Base-by-base conservation (phyloP, 805 yeast genomes). In the Jamesozyma lodderae region DNA sequence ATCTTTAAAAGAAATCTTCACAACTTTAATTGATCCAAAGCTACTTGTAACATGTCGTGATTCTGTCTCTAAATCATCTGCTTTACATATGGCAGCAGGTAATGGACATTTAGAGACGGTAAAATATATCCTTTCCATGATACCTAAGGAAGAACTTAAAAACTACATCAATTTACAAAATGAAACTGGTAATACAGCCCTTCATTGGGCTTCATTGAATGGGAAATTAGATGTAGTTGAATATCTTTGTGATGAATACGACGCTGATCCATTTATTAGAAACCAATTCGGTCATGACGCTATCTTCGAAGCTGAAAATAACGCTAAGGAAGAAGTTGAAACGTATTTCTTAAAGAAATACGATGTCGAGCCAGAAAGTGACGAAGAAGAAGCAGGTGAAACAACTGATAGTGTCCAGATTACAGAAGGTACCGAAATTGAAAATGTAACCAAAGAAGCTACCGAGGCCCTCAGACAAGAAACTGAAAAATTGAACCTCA, bases 131-230 rank as follows among this genome's bases (percentile, higher is more conserved):
- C 54, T 86, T 23, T 63, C 72, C 0, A 53, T 75, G 21, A 51
- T 70, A 1, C 58, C 65, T 23, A 35, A 39, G 6, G 66, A 58
- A 23, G 70, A 75, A 8, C 74, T 75, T 13, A 60, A 56, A n/a
- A 45, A 48, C 13, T 59, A 73, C 29, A 69, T 77, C 15, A 71
- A 75, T 43, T 52, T 60, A 15, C 69, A 66, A 39, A 92, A 92
- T 56, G 81, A 75, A 35, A 75, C 81, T 16, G 98, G 97, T 2
- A 92, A 92, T 59, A 88, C 98, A 0, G 82, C 97, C 1, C 68
- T 92, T 46, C 97, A 92, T 59, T 92, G 99, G 99, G 96, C 97
- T 0, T 73, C 94, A 0, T 73, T 77, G 47, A 87, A 84, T 52
- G 97, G 96, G 1, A 87, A 87, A 51, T 59, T 85, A 41, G 78